These are phyloP conservation scores for Talaromyces sp. DNA, from an alignment of 2,329 filamentous ascomycete species.

Conservation along the genomic window DNA sequence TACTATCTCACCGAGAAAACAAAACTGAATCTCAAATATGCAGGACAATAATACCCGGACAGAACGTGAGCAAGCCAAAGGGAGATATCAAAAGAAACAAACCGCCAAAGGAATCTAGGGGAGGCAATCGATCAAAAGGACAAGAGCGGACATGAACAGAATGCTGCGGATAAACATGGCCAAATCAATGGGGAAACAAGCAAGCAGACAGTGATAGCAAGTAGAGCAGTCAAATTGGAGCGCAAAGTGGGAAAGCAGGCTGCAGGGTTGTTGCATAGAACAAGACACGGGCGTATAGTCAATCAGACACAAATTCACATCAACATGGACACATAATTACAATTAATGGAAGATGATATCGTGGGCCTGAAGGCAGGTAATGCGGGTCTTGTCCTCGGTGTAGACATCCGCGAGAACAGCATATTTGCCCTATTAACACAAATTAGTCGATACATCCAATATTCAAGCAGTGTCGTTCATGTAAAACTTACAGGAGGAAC, in stretches of 20 bases:
- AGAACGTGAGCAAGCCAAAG: neutral
- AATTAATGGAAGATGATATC: constrained; percentile 33
- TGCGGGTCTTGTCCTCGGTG: constrained; percentile 67
- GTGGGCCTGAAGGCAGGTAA: constrained; percentile 80
- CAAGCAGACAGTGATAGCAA: neutral
- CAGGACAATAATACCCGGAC: neutral
- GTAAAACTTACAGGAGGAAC: constrained; percentile 75
- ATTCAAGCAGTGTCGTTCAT: neutral
- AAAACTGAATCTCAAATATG: neutral
- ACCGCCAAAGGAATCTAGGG: neutral
- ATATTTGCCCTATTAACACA: constrained; percentile 70
- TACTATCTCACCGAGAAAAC: constrained; percentile 5
- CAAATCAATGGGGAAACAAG: neutral
- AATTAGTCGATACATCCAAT: neutral
- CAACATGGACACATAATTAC: constrained; percentile 18
- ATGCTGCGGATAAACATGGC: constrained; percentile 2
- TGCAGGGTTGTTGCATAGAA: neutral
- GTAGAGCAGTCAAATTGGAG: neutral
- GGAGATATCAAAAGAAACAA: neutral
- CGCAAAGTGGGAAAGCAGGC: neutral
- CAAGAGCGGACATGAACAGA: neutral
- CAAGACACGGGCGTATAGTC: neutral
- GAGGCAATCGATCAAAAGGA: neutral
- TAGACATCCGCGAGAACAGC: constrained; percentile 83
- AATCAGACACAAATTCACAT: constrained; percentile 3